phyloP scores from a whole-genome alignment of 768 basidiomycete genomes.

The Pisolithus tinctorius region DNA sequence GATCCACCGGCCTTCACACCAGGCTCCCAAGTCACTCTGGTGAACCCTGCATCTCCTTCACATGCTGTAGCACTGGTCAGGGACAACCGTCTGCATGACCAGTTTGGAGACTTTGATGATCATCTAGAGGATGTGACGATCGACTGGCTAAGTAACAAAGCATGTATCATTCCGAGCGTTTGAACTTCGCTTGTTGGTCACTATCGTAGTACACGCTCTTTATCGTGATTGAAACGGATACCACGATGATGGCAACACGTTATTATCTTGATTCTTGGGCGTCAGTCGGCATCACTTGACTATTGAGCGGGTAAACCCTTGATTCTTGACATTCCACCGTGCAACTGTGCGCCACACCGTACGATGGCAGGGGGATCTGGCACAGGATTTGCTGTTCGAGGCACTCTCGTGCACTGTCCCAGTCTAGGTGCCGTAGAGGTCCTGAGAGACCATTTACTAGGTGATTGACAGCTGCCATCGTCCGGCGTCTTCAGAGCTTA shows the following conservation, averaged over 20 bases:
- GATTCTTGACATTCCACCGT: background rate
- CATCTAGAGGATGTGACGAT: slow-evolving; percentile 66
- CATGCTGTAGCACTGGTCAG: slow-evolving; percentile 45
- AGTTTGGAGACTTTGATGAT: slow-evolving; percentile 78
- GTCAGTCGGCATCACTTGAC: too few relatives aligned
- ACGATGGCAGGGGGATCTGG: slow-evolving; percentile 5
- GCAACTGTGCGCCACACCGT: background rate
- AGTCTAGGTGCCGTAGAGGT: slow-evolving; percentile 47
- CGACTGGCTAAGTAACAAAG: slow-evolving; percentile 41
- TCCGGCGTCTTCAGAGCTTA: slow-evolving; percentile 2
- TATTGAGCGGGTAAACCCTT: too few relatives aligned
- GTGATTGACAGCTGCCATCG: slow-evolving; percentile 19
- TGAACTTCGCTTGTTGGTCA: slow-evolving; percentile 4
- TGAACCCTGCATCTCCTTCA: slow-evolving; percentile 37
- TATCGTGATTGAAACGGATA: background rate
- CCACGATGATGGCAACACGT: too few relatives aligned
- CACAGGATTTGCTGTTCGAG: slow-evolving; percentile 28
- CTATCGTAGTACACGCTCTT: background rate
- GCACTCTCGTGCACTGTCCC: slow-evolving; percentile 55
- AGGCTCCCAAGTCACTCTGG: slow-evolving; percentile 42
- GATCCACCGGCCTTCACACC: slow-evolving; percentile 37
- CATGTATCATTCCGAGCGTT: slow-evolving; percentile 20
- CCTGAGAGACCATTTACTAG: slow-evolving; percentile 48
- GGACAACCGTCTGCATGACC: slow-evolving; percentile 43
- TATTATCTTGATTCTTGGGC: too few relatives aligned